A percentile compares a stretch with the other conserved stretches of the same genome.
Conservation (phyloP, 306 rosid genomes). For the Sophora flavescens region DNA sequence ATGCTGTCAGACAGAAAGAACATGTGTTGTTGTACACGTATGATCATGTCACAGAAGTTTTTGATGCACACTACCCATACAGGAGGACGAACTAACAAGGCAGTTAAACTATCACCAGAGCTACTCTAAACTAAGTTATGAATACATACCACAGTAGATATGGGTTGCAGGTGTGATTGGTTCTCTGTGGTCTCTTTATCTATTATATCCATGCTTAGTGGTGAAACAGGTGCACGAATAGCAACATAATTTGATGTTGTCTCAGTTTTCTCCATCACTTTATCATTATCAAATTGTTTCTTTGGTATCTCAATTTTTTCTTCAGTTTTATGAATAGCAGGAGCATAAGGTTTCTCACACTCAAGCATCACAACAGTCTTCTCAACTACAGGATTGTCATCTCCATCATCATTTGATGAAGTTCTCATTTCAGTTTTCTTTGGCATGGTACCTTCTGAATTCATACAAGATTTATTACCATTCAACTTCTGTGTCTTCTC, state of each 20-base stretch:
- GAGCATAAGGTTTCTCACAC: conserved; percentile 62
- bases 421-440: conserved; percentile 54
- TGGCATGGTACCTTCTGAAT: conserved; percentile 53
- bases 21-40: conserved; percentile 19
- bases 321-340: conserved; percentile 48
- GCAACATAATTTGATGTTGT: conserved; percentile 57
- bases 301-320: conserved; percentile 45
- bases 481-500: conserved; percentile 59
- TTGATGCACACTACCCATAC: conserved; percentile 3
- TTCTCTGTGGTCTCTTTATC: conserved; percentile 55
- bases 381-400: conserved; percentile 81
- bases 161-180: conserved; percentile 53
- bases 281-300: conserved; percentile 42
- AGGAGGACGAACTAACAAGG: conserved; percentile 20
- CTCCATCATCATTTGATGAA: conserved; percentile 57
- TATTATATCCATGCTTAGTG: conserved; percentile 50
- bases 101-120: conserved; percentile 28
- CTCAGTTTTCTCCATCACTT: conserved; percentile 54
- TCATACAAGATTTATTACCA: conserved; percentile 53
- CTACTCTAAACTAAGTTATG: conserved; percentile 32
- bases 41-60: background rate
- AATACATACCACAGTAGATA: conserved; percentile 68
- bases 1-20: background rate
- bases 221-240: conserved; percentile 57
- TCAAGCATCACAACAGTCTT: conserved; percentile 87